Percentiles rank a stretch among this genome's conserved stretches.
Evolutionary conservation across 768 basidiomycete genomes (phyloP).

Genomic region (Kwoniella newhampshirensis): DNA sequence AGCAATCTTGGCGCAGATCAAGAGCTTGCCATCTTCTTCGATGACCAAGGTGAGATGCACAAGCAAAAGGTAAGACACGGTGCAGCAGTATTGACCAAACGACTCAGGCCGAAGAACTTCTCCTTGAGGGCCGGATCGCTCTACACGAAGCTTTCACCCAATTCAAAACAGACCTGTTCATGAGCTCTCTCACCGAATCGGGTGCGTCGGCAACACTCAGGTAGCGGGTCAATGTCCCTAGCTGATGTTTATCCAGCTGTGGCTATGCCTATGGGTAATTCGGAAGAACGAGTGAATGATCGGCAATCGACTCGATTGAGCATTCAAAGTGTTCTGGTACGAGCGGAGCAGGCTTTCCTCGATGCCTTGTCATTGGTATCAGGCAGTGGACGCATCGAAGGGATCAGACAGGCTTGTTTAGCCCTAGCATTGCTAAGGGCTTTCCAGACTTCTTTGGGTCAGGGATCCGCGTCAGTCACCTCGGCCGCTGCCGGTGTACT

Average conservation of each 20-base stretch:
- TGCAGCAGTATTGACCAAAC: slow-evolving; percentile 1
- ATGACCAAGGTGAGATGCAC: slow-evolving; percentile 21
- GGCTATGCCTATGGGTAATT: slow-evolving; percentile 72
- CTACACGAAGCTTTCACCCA: slow-evolving; percentile 73
- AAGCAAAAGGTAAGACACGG: too few relatives aligned
- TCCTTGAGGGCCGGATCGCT: slow-evolving; percentile 72
- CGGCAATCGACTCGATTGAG: slow-evolving; percentile 51
- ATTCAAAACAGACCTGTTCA: slow-evolving; percentile 81
- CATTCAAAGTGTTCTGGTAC: slow-evolving; percentile 62
- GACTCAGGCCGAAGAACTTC: slow-evolving; percentile 69
- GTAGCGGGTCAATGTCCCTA: background rate
- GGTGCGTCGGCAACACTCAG: slow-evolving; percentile 59
- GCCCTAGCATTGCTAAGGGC: slow-evolving; percentile 70
- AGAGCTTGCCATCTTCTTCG: slow-evolving; percentile 56
- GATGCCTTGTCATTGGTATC: slow-evolving; percentile 62
- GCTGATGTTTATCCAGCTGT: slow-evolving; percentile 61
- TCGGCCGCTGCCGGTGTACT: slow-evolving; percentile 65
- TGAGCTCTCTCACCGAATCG: slow-evolving; percentile 86
- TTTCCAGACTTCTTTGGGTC: slow-evolving; percentile 78
- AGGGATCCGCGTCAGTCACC: slow-evolving; percentile 59
- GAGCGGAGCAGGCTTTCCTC: slow-evolving; percentile 71
- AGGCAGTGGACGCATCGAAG: slow-evolving; percentile 64
- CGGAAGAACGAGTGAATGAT: slow-evolving; percentile 16
- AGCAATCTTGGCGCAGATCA: slow-evolving; percentile 60
- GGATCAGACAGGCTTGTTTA: slow-evolving; percentile 71